Evolutionary conservation across 768 basidiomycete genomes (phyloP), one percentile per base, ranked within the genome.

Genomic region (Thelephora aurantiotincta): DNA sequence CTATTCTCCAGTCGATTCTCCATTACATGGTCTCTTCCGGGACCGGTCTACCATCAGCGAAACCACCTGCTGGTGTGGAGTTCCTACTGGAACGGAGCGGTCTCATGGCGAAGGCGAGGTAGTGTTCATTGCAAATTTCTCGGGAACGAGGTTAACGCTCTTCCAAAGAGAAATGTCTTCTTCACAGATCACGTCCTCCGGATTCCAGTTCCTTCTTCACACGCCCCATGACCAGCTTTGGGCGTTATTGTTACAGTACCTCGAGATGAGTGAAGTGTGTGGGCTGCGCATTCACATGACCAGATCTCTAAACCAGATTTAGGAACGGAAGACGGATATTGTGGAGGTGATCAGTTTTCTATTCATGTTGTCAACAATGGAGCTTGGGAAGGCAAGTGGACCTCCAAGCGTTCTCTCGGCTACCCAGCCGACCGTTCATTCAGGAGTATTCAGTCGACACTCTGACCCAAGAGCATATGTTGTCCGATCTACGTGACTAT

Each of bases 11-110:
- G 92, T 92, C 90, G 0, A 94, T 98, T 56, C 72, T 98, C 38
- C 91, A 97, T 63, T 98, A 88, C 59, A 96, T 99, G 92, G 96
- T 99, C 3, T 92, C 89, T 7, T 94, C 86, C 30, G 87, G 80
- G 11, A 78, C 77, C 23, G 87, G 79, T n/a, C 77, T 85, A 59
- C 68, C 74, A 34, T 77, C 84, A 20, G 66, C 79, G 6, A 78
- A 75, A 59, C 90, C 92, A 5, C 86, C 86, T 0, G 77, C 79
- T 51, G 85, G 81, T 16, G 92, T 98, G 12, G 68, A 94, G 7
- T 83, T 78, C 57, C 72, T 98, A 6, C 70, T 99, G 2, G 72
- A 86, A 56, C 70, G 80, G 35, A 91, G 89, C 60, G 85, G 84
- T 14, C 69, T 99, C 48, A 98, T 98, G 96, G 69, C 74, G 9